These are phyloP conservation scores for Trifolium subterraneum DNA, from an alignment of 306 rosid species.

Conservation along the genomic window DNA sequence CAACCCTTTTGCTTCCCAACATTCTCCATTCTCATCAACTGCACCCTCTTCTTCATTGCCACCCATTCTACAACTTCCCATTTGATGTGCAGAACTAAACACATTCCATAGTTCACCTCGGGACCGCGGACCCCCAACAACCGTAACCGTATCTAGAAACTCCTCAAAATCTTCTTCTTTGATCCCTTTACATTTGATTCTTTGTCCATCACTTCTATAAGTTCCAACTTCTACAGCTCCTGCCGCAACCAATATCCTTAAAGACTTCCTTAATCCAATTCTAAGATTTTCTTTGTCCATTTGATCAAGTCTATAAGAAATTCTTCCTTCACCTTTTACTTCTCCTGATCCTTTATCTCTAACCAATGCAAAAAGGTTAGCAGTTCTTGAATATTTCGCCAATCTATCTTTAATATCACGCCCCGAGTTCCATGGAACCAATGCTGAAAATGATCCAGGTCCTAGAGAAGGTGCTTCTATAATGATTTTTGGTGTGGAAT, in stretches of 20 bases:
- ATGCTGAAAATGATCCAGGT: slow-evolving; percentile 71
- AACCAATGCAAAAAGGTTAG: slow-evolving; percentile 66
- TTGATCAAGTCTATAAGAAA: slow-evolving; percentile 58
- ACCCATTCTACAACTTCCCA: slow-evolving; percentile 86
- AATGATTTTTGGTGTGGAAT: slow-evolving; percentile 52
- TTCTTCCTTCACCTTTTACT: slow-evolving; percentile 56
- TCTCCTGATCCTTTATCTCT: slow-evolving; percentile 88
- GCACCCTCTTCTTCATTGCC: slow-evolving; percentile 70
- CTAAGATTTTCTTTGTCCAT: slow-evolving; percentile 69
- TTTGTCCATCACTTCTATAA: slow-evolving; percentile 90
- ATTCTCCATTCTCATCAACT: slow-evolving; percentile 78
- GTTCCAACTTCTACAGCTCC: slow-evolving; percentile 97
- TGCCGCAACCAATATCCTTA: slow-evolving; percentile 82
- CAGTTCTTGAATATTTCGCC: slow-evolving; percentile 75
- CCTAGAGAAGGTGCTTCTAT: slow-evolving; percentile 76
- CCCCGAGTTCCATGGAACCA: slow-evolving; percentile 82
- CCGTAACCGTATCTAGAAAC: slow-evolving; percentile 66
- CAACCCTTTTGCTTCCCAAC: slow-evolving; percentile 91
- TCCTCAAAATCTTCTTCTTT: slow-evolving; percentile 67
- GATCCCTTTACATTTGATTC: slow-evolving; percentile 65
- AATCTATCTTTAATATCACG: slow-evolving; percentile 69
- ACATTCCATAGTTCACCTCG: slow-evolving; percentile 65
- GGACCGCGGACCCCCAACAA: slow-evolving; percentile 68
- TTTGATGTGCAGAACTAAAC: slow-evolving; percentile 76
- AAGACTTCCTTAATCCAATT: slow-evolving; percentile 66